A percentile compares a stretch with the other conserved stretches of the same genome.
phyloP scores from a whole-genome alignment of 2,329 filamentous ascomycete genomes.

The Epichloe sylvatica region DNA sequence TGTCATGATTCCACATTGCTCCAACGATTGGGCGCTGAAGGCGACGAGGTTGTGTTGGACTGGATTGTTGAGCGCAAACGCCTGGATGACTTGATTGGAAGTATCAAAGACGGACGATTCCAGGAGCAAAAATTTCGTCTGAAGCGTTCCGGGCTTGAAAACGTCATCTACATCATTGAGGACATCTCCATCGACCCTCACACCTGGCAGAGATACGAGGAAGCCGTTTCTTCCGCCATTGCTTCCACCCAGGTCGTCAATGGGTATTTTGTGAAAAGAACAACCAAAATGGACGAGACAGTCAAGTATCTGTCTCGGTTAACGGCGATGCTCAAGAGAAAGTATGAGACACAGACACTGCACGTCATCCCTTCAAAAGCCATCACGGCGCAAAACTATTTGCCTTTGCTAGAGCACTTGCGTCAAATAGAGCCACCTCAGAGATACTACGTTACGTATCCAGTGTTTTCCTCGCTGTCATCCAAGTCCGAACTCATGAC shows the following conservation, averaged over 20 bases:
- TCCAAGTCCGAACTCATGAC: constrained; percentile 66
- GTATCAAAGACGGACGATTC: constrained; percentile 71
- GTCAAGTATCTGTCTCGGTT: constrained; percentile 62
- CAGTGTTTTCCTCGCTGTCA: constrained; percentile 55
- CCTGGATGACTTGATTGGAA: constrained; percentile 64
- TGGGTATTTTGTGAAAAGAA: constrained; percentile 66
- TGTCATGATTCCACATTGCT: constrained; percentile 46
- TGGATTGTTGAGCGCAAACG: constrained; percentile 73
- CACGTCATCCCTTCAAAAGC: constrained; percentile 51
- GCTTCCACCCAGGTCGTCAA: constrained; percentile 66
- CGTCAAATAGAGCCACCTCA: constrained; percentile 33
- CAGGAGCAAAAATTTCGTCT: constrained; percentile 76
- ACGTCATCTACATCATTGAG: constrained; percentile 68
- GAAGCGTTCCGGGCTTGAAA: constrained; percentile 55
- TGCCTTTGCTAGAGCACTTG: constrained; percentile 47
- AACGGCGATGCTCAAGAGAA: constrained; percentile 51
- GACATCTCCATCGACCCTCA: constrained; percentile 49
- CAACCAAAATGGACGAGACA: constrained; percentile 61
- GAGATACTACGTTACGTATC: constrained; percentile 52
- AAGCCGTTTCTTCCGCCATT: constrained; percentile 58
- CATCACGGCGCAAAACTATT: constrained; percentile 52
- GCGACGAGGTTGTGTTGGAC: constrained; percentile 60
- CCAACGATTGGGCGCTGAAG: constrained; percentile 41
- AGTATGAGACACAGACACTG: constrained; percentile 46
- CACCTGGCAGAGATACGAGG: constrained; percentile 42